Base-by-base conservation (phyloP, 306 rosid genomes). In the Coriaria nepalensis region DNA sequence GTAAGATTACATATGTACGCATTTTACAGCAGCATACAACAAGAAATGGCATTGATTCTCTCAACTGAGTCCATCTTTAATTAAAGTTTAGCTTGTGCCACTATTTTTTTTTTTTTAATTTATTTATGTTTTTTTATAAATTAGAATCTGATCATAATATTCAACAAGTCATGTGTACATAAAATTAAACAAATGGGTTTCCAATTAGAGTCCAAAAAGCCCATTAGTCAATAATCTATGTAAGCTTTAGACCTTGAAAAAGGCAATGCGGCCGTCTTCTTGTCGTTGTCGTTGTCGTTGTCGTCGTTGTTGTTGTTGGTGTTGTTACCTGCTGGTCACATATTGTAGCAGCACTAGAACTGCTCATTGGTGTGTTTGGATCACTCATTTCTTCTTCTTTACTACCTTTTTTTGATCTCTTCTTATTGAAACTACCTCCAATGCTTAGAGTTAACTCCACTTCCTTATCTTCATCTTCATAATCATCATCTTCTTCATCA, bases 391-490 rank as follows among this genome's bases (percentile, higher is more conserved):
- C 94, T 40, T 60, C 47, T 82, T 58, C 71, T 71, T 62, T 75
- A 73, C 65, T 85, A 45, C 43, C 34, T 36, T 70, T 37, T 60
- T 73, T 66, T 6, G 77, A 45, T 69, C 63, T 66, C 64, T 69
- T 81, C 77, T 73, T 77, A 57, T 61, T 68, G 14, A 62, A 29
- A 59, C 80, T 55, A 50, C 86, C 78, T 56, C 96, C 98, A 35
- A 92, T 82, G 59, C 96, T 85, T 57, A 92, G 68, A 55, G 94
- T 77, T 55, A 92, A 78, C 70, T 92, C 98, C 52, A 92, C 81
- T 51, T 85, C 78, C 57, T 70, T 59, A 33, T 79, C 95, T 57
- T 81, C 87, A 20, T 20, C n/a, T 37, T 65, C 71, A 57, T 14
- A 62, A 8, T 52, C 68, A 49, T 61, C 71, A 52, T 11, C 11